Conservation (phyloP, 2,329 filamentous ascomycete genomes). For the Talaromyces sp. region DNA sequence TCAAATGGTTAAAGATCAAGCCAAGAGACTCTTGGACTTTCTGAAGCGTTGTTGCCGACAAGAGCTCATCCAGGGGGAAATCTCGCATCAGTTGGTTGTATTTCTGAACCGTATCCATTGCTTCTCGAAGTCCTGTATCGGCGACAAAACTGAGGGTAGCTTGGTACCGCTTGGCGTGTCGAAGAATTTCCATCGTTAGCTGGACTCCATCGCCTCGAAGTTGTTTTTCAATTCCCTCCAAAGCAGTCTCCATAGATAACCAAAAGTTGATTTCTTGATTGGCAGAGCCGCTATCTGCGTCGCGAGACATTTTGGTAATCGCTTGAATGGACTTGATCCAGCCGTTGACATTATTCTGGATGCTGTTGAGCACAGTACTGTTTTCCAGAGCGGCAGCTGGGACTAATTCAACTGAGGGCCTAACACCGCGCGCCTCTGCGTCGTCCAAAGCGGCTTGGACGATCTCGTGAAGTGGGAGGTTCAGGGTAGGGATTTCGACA, state of each 20-base stretch:
- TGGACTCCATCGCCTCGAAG: constrained; percentile 82
- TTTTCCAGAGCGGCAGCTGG: constrained; percentile 73
- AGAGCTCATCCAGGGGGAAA: constrained; percentile 89
- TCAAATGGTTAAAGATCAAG: constrained; percentile 88
- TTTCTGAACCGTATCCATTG: constrained; percentile 92
- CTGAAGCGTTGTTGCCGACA: constrained; percentile 81
- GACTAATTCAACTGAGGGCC: constrained; percentile 73
- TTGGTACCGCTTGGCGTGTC: constrained; percentile 96
- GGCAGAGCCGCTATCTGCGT: constrained; percentile 71
- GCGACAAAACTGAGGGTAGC: constrained; percentile 94
- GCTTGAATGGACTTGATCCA: constrained; percentile 99
- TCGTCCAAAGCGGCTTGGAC: constrained; percentile 82
- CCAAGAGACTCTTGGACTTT: constrained; percentile 86
- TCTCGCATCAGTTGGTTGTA: constrained; percentile 99
- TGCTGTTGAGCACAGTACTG: constrained; percentile 84
- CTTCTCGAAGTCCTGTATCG: constrained; percentile 93
- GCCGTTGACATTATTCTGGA: constrained; percentile 89
- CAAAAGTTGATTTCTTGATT: constrained; percentile 99
- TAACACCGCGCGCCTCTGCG: constrained; percentile 60
- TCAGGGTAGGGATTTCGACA: constrained; percentile 91
- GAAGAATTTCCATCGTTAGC: constrained; percentile 88
- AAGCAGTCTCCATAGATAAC: constrained; percentile 90
- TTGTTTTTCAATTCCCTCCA: constrained; percentile 88
- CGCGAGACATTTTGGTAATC: constrained; percentile 89
- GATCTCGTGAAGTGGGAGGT: constrained; percentile 79